Percentiles rank a stretch among this genome's conserved stretches.
Conservation (phyloP, 1,139 yeast species). For the Zygosaccharomyces pseudobailii region DNA sequence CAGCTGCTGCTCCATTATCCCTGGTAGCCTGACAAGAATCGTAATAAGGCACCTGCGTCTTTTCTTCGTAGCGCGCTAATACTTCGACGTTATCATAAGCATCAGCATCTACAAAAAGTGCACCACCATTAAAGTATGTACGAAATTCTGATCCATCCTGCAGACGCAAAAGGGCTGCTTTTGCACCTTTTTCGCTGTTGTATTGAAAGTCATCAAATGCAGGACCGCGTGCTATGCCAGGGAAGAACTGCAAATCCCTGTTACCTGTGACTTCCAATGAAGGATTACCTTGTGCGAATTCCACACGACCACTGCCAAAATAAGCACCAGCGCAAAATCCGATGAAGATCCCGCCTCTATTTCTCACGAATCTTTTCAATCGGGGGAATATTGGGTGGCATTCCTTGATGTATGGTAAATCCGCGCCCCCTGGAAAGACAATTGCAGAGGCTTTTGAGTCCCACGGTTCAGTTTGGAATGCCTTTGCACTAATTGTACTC, state of each 20-base stretch:
- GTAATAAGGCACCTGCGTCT: slow-evolving; percentile 42
- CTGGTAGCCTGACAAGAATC: slow-evolving; percentile 24
- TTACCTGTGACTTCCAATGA: slow-evolving; percentile 76
- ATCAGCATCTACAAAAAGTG: slow-evolving; percentile 72
- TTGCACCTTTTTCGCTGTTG: slow-evolving; percentile 70
- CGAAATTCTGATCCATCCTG: slow-evolving; percentile 33
- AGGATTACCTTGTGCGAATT: slow-evolving; percentile 73
- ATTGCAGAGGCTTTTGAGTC: slow-evolving; percentile 66
- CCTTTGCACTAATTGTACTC: slow-evolving; percentile 57
- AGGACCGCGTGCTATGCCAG: slow-evolving; percentile 78
- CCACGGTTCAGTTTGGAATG: slow-evolving; percentile 88
- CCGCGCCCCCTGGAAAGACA: slow-evolving; percentile 97
- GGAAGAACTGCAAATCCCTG: slow-evolving; percentile 74
- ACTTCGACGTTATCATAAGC: slow-evolving; percentile 56
- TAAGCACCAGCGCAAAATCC: slow-evolving; percentile 99
- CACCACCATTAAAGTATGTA: slow-evolving; percentile 76
- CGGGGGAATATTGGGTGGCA: slow-evolving; percentile 66
- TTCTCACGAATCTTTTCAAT: slow-evolving; percentile 57
- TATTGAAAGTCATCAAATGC: slow-evolving; percentile 78
- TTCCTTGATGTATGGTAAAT: slow-evolving; percentile 57
- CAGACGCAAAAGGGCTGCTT: slow-evolving; percentile 48
- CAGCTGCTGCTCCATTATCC: slow-evolving; percentile 58
- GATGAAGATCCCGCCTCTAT: slow-evolving; percentile 71
- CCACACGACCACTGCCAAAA: slow-evolving; percentile 69
- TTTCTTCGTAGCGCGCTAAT: slow-evolving; percentile 58